phyloP scores from a whole-genome alignment of 495 filamentous ascomycete genomes.

The Chaetomidium leptoderma region DNA sequence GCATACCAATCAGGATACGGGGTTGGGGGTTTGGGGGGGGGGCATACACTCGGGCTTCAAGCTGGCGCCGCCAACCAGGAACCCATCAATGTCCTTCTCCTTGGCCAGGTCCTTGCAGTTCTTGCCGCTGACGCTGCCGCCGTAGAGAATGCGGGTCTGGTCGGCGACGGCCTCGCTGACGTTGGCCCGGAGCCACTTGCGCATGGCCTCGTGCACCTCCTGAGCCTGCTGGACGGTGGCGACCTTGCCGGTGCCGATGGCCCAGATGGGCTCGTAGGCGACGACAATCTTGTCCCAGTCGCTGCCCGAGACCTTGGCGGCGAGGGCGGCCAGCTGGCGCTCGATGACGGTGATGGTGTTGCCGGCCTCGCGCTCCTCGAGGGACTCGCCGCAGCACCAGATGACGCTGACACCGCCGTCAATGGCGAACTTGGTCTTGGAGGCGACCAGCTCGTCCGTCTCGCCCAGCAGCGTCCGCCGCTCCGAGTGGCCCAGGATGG shows the following conservation, averaged over 20 bases:
- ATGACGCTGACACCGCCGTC: conserved; percentile 86
- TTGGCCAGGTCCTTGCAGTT: conserved; percentile 91
- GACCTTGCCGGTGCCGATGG: conserved; percentile 97
- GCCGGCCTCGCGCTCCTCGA: conserved; percentile 83
- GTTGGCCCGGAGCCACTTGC: conserved; percentile 74
- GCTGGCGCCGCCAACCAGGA: conserved; percentile 95
- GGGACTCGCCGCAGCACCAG: conserved; percentile 91
- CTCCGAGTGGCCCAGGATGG: conserved; percentile 89
- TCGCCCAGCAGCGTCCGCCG: conserved; percentile 82
- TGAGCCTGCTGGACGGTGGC: conserved; percentile 90
- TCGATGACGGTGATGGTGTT: conserved; percentile 91
- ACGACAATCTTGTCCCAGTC: conserved; percentile 94
- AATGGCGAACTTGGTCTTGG: conserved; percentile 86
- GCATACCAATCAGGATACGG: too few species aligned
- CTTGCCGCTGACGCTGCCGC: conserved; percentile 94
- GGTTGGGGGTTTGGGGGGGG: too few species aligned
- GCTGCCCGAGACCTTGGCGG: conserved; percentile 56
- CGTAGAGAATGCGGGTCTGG: conserved; percentile 86
- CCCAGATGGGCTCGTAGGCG: conserved; percentile 99
- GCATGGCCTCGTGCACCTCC: conserved; percentile 90
- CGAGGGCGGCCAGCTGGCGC: conserved; percentile 64
- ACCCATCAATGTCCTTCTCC: conserved; percentile 93
- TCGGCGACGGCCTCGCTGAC: conserved; percentile 69
- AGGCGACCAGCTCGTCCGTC: conserved; percentile 78
- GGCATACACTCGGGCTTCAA: conserved; percentile 95